A percentile compares a stretch with the other conserved stretches of the same genome.
Conservation (phyloP, 805 yeast genomes). For the Dipodascus geniculatus region DNA sequence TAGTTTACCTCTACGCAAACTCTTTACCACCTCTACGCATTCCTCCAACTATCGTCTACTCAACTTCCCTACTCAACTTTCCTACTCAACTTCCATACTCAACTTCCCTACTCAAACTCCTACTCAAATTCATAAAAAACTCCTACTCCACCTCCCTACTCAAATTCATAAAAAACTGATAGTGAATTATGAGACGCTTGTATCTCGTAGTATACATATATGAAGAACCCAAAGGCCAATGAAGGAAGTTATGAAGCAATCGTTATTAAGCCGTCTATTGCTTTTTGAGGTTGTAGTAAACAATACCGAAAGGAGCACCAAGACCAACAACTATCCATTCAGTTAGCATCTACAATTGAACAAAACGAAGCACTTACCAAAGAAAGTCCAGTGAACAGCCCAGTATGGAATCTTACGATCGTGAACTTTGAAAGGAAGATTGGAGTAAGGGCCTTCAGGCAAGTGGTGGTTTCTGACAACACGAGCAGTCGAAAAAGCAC, state of each 20-base stretch:
- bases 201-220: too few species aligned
- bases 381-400: conserved; percentile 68
- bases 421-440: conserved; percentile 91
- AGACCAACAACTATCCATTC: conserved; percentile 38
- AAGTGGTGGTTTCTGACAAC: conserved; percentile 38
- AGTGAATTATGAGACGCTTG: background rate
- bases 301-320: conserved; percentile 67
- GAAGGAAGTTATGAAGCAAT: background rate
- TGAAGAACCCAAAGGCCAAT: too few species aligned
- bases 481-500: conserved; percentile 25
- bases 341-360: background rate
- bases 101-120: too few species aligned
- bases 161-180: too few species aligned
- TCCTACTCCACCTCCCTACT: too few species aligned
- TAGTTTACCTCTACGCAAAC: too few species aligned
- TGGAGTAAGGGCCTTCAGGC: conserved; percentile 78
- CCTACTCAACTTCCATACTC: too few species aligned
- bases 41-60: too few species aligned
- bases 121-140: too few species aligned
- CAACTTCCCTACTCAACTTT: too few species aligned
- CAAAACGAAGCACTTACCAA: conserved; percentile 32
- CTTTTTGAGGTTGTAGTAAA: conserved; percentile 78
- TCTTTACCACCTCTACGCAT: too few species aligned
- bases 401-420: conserved; percentile 85
- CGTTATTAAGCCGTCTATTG: background rate